Evolutionary conservation across 2,329 filamentous ascomycete genomes (phyloP).

Genomic region (Fusarium begoniae): DNA sequence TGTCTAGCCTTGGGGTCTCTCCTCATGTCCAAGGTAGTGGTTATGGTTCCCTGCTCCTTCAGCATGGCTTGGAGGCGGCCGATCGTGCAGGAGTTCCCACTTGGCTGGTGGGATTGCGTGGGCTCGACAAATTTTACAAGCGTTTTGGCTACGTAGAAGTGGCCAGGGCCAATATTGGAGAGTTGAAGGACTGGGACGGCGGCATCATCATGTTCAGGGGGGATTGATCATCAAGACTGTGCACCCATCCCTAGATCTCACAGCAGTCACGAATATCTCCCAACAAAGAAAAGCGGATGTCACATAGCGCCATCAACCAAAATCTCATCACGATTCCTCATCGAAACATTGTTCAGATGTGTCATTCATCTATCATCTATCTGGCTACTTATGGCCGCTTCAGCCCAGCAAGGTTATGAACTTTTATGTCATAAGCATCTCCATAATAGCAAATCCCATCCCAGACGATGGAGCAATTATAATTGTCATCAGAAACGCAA

Average conservation of each 20-base stretch:
- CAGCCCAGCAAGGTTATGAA: constrained; percentile 6
- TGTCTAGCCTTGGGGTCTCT: constrained; percentile 47
- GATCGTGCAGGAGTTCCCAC: constrained; percentile 44
- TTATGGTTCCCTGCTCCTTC: constrained; percentile 45
- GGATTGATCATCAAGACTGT: constrained; percentile 26
- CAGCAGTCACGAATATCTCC: not conserved
- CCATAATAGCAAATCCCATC: constrained; percentile 9
- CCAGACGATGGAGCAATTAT: constrained; percentile 1
- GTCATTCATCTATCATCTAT: constrained; percentile 4
- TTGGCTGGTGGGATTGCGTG: constrained; percentile 47
- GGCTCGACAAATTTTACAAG: constrained; percentile 46
- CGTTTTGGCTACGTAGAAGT: constrained; percentile 48
- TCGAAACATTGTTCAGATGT: not conserved
- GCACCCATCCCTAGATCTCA: not conserved
- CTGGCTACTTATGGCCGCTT: not conserved
- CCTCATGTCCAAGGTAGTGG: constrained; percentile 46
- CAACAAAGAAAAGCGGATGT: not conserved
- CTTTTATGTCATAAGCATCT: constrained; percentile 13
- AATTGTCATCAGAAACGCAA: not conserved
- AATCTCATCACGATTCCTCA: not conserved
- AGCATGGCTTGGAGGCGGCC: constrained; percentile 42
- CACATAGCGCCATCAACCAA: not conserved
- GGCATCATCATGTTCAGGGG: constrained; percentile 51
- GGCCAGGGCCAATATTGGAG: constrained; percentile 48
- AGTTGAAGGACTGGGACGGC: constrained; percentile 49